Conservation (phyloP, 2,329 filamentous ascomycete genomes). For the Phoma sp. region DNA sequence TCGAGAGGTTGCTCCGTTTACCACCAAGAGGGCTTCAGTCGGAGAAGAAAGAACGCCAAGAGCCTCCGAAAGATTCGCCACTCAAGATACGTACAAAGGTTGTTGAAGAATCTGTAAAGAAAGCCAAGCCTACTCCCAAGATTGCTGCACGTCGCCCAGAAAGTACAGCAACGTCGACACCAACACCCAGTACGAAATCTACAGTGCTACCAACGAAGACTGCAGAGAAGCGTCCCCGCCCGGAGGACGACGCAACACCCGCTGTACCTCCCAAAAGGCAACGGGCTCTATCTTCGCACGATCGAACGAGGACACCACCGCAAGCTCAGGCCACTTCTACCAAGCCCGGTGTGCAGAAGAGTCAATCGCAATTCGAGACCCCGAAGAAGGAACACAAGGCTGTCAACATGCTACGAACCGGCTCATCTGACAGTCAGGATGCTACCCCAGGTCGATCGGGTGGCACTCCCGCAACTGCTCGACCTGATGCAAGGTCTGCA, state of each 20-base stretch:
- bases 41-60: conserved; percentile 38
- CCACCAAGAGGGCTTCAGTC: conserved; percentile 32
- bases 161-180: conserved; percentile 19
- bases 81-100: conserved; percentile 27
- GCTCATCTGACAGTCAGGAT: conserved; percentile 44
- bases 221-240: conserved; percentile 45
- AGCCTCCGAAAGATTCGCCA: conserved; percentile 25
- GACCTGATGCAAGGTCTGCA: conserved; percentile 31
- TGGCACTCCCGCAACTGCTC: conserved; percentile 33
- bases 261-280: conserved; percentile 40
- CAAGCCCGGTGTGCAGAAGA: conserved; percentile 42
- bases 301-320: conserved; percentile 42
- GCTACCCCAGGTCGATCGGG: conserved; percentile 44
- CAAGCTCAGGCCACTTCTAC: conserved; percentile 26
- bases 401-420: conserved; percentile 44
- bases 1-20: conserved; percentile 48
- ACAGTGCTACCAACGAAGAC: conserved; percentile 21
- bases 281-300: conserved; percentile 37
- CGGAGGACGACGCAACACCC: conserved; percentile 40
- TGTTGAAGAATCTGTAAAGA: conserved; percentile 26
- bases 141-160: conserved; percentile 34
- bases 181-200: conserved; percentile 19
- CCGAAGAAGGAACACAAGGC: conserved; percentile 46
- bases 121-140: conserved; percentile 37
- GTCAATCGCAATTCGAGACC: conserved; percentile 34